Percentiles rank a stretch among this genome's conserved stretches.
These are phyloP conservation scores for Camptophora hylomeconis DNA, from an alignment of 2,329 filamentous ascomycete species.

Conservation along the genomic window DNA sequence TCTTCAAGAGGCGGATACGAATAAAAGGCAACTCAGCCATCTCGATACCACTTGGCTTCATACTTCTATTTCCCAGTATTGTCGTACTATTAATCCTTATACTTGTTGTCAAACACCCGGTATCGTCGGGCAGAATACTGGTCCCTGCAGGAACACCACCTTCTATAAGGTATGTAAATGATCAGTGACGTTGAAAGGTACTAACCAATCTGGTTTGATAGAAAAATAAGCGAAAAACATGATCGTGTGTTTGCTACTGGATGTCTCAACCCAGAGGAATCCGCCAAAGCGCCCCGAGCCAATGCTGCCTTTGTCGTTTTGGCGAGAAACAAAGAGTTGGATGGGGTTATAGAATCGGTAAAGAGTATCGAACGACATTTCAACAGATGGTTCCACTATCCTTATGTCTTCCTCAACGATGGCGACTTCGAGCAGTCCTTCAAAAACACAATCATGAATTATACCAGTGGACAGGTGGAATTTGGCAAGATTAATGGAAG, in stretches of 20 bases:
- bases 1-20: conserved; percentile 75
- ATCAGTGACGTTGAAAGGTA: no score
- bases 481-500: conserved; percentile 84
- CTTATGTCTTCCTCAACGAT: conserved; percentile 96
- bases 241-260: conserved; percentile 93
- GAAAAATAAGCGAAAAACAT: conserved; percentile 92
- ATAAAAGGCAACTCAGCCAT: conserved; percentile 84
- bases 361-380: conserved; percentile 98
- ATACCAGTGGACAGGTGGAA: conserved; percentile 77
- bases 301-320: conserved; percentile 95
- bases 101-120: conserved; percentile 78
- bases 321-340: conserved; percentile 88
- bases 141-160: conserved; percentile 82
- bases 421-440: conserved; percentile 93
- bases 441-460: conserved; percentile 74
- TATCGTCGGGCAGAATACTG: conserved; percentile 66
- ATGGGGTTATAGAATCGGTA: conserved; percentile 89
- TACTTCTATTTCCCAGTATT: conserved; percentile 82
- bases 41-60: conserved; percentile 82
- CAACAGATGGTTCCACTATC: conserved; percentile 97
- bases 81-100: conserved; percentile 83
- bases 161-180: conserved; percentile 70
- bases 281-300: conserved; percentile 65
- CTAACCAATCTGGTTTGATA: no score
- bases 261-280: conserved; percentile 60